Base-by-base conservation (phyloP, 495 filamentous ascomycete species). In the Aspergillus sparsus region DNA sequence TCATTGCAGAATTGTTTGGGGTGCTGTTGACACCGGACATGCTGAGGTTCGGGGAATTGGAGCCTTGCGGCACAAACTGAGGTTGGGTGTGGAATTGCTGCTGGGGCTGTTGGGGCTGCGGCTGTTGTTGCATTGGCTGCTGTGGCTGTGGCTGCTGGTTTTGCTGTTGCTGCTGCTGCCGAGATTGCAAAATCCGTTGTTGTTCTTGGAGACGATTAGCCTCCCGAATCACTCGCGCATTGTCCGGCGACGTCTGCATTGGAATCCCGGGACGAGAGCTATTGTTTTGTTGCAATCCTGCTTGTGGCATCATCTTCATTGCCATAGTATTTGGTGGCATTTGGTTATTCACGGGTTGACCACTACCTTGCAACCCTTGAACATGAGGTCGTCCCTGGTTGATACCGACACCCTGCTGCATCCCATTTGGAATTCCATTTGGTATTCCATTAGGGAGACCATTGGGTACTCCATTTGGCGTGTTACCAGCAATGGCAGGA, bases 291-390 rank as follows among this genome's bases (percentile, higher is more conserved):
- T 88, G 86, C 79, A 95, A 90, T 35, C 86, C 86, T 44, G 87
- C 77, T 63, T 87, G 89, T 47, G 88, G 86, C 61, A 92, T 79
- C 65, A 85, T 84, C 64, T 88, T 86, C 78, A 88, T 83, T 31
- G 80, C 80, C 71, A 89, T 82, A 8, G 74, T 62, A 55, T 81
- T 74, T 58, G 80, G 55, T 63, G 83, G 63, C 75, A 88, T 62
- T 75, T 83, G 68, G 55, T 80, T 74, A 60, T 75, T 81, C 9
- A 72, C 62, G 56, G 73, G 68, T 37, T 55, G 58, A 31, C 73
- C 73, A 57, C 64, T 68, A 39, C 41, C 41, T 39, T 74, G 65
- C 64, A 79, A 68, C 27, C 71, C 74, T 60, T 77, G 79, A 64
- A 79, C 71, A 33, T 73, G 75, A 44, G 75, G 58, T 10, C 76